Base-by-base conservation (phyloP, 129 eudicot genomes). In the Centaurea solstitialis region DNA sequence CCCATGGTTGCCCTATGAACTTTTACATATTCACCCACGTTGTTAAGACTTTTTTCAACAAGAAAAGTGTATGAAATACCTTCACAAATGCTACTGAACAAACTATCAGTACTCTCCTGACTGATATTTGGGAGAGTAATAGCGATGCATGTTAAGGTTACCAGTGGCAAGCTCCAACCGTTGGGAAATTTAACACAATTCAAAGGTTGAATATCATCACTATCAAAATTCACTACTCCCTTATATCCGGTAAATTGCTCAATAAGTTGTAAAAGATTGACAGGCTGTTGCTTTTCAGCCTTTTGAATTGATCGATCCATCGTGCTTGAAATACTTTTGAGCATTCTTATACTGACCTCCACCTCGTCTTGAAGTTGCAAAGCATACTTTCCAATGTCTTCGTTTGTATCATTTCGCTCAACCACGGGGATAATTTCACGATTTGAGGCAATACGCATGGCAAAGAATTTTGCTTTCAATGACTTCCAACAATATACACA, bases 121-220 rank as follows among this genome's bases (percentile, higher is more conserved):
- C 22, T 12, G 0, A 73, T 80, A 43, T 30, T 64, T 6, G 84
- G 84, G 9, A 80, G 53, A 18, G 74, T 33, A 64, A 65, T 1
- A 4, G 74, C 79, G 18, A 80, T 64, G 84, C 84, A 73, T 11
- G 84, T 73, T 73, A 80, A 73, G 50, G 73, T 80, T 81, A n/a
- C n/a, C n/a, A n/a, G n/a, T n/a, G n/a, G n/a, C n/a, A n/a, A n/a
- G n/a, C n/a, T n/a, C n/a, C n/a, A n/a, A n/a, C n/a, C n/a, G n/a
- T n/a, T n/a, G n/a, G n/a, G n/a, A n/a, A n/a, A n/a, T n/a, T n/a
- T n/a, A n/a, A n/a, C n/a, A n/a, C n/a, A n/a, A n/a, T n/a, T n/a
- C n/a, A n/a, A n/a, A n/a, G n/a, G n/a, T n/a, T n/a, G n/a, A n/a
- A n/a, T n/a, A n/a, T n/a, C n/a, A n/a, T n/a, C n/a, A n/a, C n/a